Evolutionary conservation across 768 basidiomycete species (phyloP).

Genomic region (Macrolepiota albuminosa): DNA sequence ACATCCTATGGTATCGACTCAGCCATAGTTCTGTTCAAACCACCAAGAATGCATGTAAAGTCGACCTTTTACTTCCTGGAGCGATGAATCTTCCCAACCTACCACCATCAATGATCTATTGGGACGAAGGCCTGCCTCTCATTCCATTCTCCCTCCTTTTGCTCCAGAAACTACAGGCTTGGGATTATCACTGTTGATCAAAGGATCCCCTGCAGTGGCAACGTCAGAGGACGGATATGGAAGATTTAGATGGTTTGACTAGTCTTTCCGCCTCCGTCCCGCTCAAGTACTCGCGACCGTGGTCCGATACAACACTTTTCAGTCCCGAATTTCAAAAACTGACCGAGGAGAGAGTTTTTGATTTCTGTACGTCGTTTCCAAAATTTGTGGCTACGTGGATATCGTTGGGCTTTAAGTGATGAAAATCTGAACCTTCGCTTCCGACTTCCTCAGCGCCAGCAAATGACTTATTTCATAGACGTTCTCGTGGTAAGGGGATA

Average conservation of each 20-base stretch:
- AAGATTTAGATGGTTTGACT: conserved; percentile 10
- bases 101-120: conserved; percentile 14
- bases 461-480: too few species aligned
- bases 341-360: conserved; percentile 8
- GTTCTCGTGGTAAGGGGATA: too few species aligned
- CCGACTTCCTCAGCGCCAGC: too few species aligned
- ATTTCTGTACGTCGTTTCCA: conserved; percentile 8
- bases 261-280: conserved; percentile 3
- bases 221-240: conserved; percentile 14
- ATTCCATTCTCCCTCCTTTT: conserved; percentile 16
- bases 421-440: neutral
- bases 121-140: conserved; percentile 18
- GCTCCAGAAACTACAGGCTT: conserved; percentile 17
- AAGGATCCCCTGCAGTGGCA: conserved; percentile 7
- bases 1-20: conserved; percentile 34
- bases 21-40: conserved; percentile 9
- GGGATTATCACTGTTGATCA: conserved; percentile 15
- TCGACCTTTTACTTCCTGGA: conserved; percentile 39
- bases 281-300: conserved; percentile 8
- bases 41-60: conserved; percentile 29
- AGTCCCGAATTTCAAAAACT: conserved; percentile 3
- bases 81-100: conserved; percentile 35
- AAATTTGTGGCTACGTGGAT: conserved; percentile 3
- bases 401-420: conserved; percentile 9
- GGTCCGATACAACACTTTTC: conserved; percentile 14